A percentile compares a stretch with the other conserved stretches of the same genome.
phyloP scores from a whole-genome alignment of 257 asterid genomes.

The Nicotiana sylvestris region DNA sequence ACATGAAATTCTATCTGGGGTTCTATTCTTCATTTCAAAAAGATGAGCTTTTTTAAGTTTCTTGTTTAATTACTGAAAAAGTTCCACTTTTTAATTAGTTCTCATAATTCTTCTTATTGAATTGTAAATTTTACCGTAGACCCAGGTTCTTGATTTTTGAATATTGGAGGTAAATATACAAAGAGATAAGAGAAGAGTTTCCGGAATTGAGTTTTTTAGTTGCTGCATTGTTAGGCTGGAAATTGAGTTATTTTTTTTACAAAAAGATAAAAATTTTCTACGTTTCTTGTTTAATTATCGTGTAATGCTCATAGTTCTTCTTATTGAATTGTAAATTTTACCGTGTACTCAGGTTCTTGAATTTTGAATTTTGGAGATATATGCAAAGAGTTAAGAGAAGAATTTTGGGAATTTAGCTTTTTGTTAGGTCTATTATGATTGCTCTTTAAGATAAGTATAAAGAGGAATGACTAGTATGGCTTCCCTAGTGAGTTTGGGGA shows the following conservation, averaged over 20 bases:
- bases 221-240: slow-evolving; percentile 9
- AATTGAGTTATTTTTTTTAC: background rate
- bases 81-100: background rate
- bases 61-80: background rate
- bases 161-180: background rate
- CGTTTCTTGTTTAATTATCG: background rate
- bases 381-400: slow-evolving; percentile 6
- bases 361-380: slow-evolving; percentile 3
- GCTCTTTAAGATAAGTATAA: slow-evolving; percentile 22
- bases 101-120: background rate
- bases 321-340: background rate
- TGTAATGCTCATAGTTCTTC: background rate
- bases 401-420: slow-evolving; percentile 11
- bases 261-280: background rate
- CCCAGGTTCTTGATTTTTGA: slow-evolving; percentile 19
- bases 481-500: slow-evolving; percentile 92
- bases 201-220: slow-evolving; percentile 9
- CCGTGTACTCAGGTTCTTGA: slow-evolving; percentile 19
- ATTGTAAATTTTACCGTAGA: slow-evolving; percentile 2
- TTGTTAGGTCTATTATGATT: slow-evolving; percentile 20
- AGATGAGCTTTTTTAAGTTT: background rate
- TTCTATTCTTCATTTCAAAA: slow-evolving; percentile 1
- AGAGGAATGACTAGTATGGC: slow-evolving; percentile 70
- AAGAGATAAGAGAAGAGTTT: slow-evolving; percentile 6
- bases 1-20: background rate